Base-by-base conservation (phyloP, 1,139 yeast species). In the Saccharomyces hybrid region DNA sequence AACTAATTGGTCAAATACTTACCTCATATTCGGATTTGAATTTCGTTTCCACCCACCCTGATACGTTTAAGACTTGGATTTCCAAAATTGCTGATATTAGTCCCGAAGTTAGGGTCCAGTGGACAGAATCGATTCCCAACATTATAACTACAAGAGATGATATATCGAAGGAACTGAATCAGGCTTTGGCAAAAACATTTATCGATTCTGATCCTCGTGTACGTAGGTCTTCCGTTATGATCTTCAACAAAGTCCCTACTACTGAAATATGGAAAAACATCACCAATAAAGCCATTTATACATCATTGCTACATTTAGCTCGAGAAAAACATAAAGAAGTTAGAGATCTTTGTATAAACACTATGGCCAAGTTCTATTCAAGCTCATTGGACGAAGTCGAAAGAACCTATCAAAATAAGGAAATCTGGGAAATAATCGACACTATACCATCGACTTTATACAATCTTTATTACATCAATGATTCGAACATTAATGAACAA, bases 201-300 rank as follows among this genome's bases (percentile, higher is more conserved):
- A 76, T 86, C 47, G 97, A 91, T 68, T 74, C 84, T 0, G 91
- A 88, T 62, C 95, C 86, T 57, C 78, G 75, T 51, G 96, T 88
- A 1, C 76, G 97, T 58, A 73, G 81, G 31, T 72, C 78, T 1
- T 82, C 95, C 0, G 82, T 90, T 58, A 65, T 66, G 46, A 71
- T 82, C 0, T 63, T 83, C 27, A 70, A 75, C 28, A 65, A 69
- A 29, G 66, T 81, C 23, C 74, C 78, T 1, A 74, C 72, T 48
- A 68, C 67, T 41, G 64, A 72, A 5, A 72, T 81, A 55, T 72
- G 82, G 55, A 70, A 67, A 48, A 76, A 71, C 53, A 67, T 83
- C 20, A 75, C 80, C 53, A 77, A 73, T 55, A 71, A 73, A 23
- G 68, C 78, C 1, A 74, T 85, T 8, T 73, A 85, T 70, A 69